phyloP scores from a whole-genome alignment of 73 alveolate species.

The Effrenium voratum region DNA sequence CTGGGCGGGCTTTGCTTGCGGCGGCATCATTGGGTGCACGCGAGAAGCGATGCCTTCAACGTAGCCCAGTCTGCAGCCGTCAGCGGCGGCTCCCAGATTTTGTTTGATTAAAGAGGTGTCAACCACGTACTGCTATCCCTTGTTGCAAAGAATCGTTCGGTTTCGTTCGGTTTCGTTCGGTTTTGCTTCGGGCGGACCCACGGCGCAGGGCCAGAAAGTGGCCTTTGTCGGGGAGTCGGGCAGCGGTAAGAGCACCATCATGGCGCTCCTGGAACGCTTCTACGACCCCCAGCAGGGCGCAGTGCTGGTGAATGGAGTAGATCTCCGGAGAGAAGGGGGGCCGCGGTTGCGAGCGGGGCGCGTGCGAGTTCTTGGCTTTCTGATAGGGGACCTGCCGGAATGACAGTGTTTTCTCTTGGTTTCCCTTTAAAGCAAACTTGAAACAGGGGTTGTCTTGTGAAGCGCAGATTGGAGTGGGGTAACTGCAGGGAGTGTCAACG shows the following conservation, averaged over 20 bases:
- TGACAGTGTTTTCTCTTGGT: neutral
- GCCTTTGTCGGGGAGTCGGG: slow-evolving; percentile 94
- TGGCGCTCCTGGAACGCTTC: slow-evolving; percentile 98
- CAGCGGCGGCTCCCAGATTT: no score
- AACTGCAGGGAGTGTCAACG: neutral
- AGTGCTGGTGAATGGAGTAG: slow-evolving; percentile 49
- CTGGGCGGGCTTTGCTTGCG: neutral
- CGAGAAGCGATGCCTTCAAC: no score
- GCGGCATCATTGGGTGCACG: no score
- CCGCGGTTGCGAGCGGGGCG: no score
- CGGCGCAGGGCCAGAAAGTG: slow-evolving; percentile 86
- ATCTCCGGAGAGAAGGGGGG: slow-evolving; percentile 38
- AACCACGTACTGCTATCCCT: no score
- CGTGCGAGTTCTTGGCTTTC: no score
- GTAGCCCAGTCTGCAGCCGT: no score
- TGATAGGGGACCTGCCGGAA: neutral
- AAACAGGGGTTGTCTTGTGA: neutral
- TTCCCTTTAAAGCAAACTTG: neutral
- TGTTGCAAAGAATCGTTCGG: no score
- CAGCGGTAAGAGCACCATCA: slow-evolving; percentile 97
- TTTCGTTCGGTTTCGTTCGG: neutral
- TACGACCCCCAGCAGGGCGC: slow-evolving; percentile 98
- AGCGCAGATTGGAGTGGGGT: neutral
- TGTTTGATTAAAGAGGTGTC: no score
- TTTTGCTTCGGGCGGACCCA: no score